Evolutionary conservation across 2,329 filamentous ascomycete species (phyloP), one percentile per base, ranked within the genome.

Genomic region (Cladophialophora bantiana): DNA sequence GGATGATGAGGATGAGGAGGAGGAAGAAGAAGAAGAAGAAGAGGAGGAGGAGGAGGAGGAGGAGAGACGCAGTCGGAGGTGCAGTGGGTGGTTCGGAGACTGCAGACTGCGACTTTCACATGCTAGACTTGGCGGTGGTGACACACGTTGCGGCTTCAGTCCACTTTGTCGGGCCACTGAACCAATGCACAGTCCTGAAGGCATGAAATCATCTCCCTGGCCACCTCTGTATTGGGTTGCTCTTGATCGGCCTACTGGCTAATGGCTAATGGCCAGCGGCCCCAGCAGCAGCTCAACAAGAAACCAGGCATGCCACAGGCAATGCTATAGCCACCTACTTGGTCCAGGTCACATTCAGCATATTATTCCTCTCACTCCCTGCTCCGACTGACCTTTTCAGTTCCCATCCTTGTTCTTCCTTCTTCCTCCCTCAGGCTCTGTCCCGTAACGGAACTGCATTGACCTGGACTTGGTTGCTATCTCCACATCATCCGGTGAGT

Each of bases 181-280:
- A 50, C 7, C 45, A 50, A 50, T 26, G 45, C 45, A 18, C 45
- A 6, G 18, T 20, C 45, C 18, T 50, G 45, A 26, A 50, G 20
- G 26, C 59, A 61, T 61, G 48, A 61, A 61, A 52, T 61, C 59
- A 61, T 61, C 40, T 50, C 45, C 45, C 57, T 48, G 38, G 36
- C 38, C 40, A 45, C 36, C 32, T 60, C 58, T 50, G 58, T 26
- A 52, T 45, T 15, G 58, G 58, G 58, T 50, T 53, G 58, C 20
- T 38, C 42, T 35, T 53, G 18, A 50, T 26, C 45, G 9, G 59
- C 31, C 5, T 59, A 31, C n/a, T 59, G 56, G 10, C 38, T 45
- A 35, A 20, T 12, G n/a, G 36, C 55, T 20, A 35, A 35, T 38
- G 38, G 55, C 36, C 18, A 58, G 35, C n/a, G n/a, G 9, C 15